phyloP scores from a whole-genome alignment of 129 eudicot species.

The Chrysanthemum seticuspe region DNA sequence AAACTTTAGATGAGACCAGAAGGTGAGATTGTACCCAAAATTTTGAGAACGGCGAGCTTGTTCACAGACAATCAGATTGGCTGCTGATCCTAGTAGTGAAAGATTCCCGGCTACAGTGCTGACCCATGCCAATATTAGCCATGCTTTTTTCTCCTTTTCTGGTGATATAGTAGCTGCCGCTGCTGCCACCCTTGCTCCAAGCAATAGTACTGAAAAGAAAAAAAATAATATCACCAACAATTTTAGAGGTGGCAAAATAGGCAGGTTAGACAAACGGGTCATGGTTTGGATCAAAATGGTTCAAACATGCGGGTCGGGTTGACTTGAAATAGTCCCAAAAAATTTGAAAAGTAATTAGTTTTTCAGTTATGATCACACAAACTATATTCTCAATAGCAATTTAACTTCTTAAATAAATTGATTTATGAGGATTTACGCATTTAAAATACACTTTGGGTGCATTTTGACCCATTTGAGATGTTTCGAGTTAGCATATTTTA shows the following conservation, averaged over 20 bases:
- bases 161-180: constrained; percentile 81
- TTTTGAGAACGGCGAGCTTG: constrained; percentile 83
- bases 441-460: no score
- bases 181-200: constrained; percentile 82
- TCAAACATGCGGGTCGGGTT: not conserved
- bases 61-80: constrained; percentile 89
- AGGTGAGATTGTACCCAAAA: constrained; percentile 70
- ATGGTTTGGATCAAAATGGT: not conserved
- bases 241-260: not conserved
- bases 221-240: not conserved
- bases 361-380: not conserved
- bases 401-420: no score
- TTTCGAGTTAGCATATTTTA: no score
- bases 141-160: constrained; percentile 70
- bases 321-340: not conserved
- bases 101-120: constrained; percentile 94
- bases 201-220: constrained; percentile 55
- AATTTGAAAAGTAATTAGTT: not conserved
- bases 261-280: not conserved
- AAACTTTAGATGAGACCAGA: constrained; percentile 79
- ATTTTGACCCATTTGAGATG: no score
- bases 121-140: constrained; percentile 94
- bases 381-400: no score
- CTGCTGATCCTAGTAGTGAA: constrained; percentile 86
- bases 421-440: no score